A percentile compares a stretch with the other conserved stretches of the same genome.
phyloP scores from a whole-genome alignment of 1,284 basidiomycete genomes.

The Fomitopsis palustris region DNA sequence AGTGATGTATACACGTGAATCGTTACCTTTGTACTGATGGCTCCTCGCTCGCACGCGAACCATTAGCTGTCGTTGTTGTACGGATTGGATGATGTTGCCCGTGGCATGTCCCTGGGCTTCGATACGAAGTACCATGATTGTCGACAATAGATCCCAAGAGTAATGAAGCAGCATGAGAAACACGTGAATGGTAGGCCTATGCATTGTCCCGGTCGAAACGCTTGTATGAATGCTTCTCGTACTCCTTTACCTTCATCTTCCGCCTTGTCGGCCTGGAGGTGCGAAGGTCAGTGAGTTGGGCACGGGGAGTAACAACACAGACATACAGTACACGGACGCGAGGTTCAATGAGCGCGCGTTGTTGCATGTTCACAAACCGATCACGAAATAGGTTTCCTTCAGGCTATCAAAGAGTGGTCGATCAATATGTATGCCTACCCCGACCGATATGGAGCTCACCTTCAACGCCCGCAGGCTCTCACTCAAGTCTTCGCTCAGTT shows the following conservation, averaged over 20 bases:
- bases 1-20: neutral
- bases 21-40: neutral
- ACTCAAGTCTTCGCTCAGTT: constrained; percentile 88
- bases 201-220: constrained; percentile 50
- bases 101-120: neutral
- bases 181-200: constrained; percentile 3
- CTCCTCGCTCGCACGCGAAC: neutral
- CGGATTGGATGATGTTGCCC: neutral
- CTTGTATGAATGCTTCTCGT: constrained; percentile 91
- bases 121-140: neutral
- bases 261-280: constrained; percentile 58
- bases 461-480: constrained; percentile 86
- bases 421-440: constrained; percentile 4
- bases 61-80: neutral
- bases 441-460: constrained; percentile 39
- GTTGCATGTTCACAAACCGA: constrained; percentile 80
- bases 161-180: neutral
- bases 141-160: neutral
- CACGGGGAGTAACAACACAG: neutral
- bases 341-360: constrained; percentile 76
- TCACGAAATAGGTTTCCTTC: constrained; percentile 94
- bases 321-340: constrained; percentile 71
- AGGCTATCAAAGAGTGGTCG: constrained; percentile 45
- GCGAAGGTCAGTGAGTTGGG: neutral
- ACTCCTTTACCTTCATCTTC: constrained; percentile 61